Percentiles rank a stretch among this genome's conserved stretches.
Conservation (phyloP, 148 eudicot species). For the Talinum fruticosum region DNA sequence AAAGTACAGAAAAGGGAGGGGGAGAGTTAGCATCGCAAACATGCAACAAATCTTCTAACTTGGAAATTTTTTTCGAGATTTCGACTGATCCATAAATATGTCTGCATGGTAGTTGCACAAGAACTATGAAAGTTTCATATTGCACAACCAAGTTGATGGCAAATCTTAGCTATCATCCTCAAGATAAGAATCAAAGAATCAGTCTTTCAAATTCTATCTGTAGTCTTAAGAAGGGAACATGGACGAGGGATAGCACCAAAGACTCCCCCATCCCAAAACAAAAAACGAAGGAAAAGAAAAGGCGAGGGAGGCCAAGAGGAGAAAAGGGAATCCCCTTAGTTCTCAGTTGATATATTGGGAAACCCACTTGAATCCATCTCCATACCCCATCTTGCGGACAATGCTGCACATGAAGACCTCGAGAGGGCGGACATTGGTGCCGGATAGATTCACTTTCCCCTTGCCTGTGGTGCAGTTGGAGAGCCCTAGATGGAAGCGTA, state of each 20-base stretch:
- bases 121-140: background rate
- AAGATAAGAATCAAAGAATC: slow-evolving; percentile 4
- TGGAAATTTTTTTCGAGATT: background rate
- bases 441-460: slow-evolving; percentile 26
- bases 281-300: background rate
- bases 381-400: slow-evolving; percentile 63
- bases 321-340: background rate
- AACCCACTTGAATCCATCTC: slow-evolving; percentile 63
- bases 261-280: too few species aligned
- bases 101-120: background rate
- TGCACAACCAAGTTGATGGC: background rate
- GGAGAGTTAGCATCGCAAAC: too few species aligned
- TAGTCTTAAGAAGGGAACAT: background rate
- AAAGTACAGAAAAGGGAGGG: too few species aligned
- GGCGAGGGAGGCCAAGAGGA: background rate
- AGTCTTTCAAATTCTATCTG: background rate
- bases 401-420: slow-evolving; percentile 71
- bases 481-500: slow-evolving; percentile 21
- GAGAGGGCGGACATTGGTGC: slow-evolving; percentile 28
- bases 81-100: background rate
- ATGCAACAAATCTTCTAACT: background rate
- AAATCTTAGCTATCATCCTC: slow-evolving; percentile 1
- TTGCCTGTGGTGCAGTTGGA: slow-evolving; percentile 29
- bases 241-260: background rate
- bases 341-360: slow-evolving; percentile 54